These are phyloP conservation scores for Mycosarcoma maydis DNA, from an alignment of 1,284 basidiomycete species.

Conservation along the genomic window DNA sequence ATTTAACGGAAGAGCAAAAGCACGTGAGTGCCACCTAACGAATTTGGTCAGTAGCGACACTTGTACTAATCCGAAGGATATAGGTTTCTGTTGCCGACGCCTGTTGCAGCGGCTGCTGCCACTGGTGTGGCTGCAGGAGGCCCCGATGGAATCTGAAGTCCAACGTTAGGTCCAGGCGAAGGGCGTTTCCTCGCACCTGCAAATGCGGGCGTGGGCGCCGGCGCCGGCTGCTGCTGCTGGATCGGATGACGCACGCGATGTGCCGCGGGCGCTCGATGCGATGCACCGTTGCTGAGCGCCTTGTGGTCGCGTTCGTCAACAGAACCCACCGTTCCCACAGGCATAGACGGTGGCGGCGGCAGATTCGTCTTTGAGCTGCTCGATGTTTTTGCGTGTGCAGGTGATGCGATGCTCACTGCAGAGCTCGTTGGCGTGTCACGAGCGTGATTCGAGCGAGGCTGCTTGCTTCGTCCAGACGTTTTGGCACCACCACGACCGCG, in stretches of 20 bases:
- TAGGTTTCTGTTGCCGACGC: conserved; percentile 21
- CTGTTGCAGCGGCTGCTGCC: conserved; percentile 18
- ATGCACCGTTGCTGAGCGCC: conserved; percentile 18
- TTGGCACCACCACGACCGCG: conserved; percentile 27
- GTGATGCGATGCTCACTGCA: background rate
- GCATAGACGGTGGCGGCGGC: conserved; percentile 35
- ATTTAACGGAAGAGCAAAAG: too few species aligned
- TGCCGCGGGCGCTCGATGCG: background rate
- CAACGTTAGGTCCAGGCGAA: background rate
- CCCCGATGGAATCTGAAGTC: background rate
- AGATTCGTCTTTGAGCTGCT: conserved; percentile 16
- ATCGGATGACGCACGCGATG: background rate
- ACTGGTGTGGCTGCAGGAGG: conserved; percentile 31
- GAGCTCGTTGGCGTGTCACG: background rate
- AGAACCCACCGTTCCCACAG: background rate
- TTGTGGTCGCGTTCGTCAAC: conserved; percentile 21
- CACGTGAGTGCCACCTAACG: too few species aligned
- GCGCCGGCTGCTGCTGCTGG: background rate
- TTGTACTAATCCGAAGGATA: conserved; percentile 26
- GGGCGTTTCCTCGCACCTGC: background rate
- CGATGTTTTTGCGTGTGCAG: conserved; percentile 2
- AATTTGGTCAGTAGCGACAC: too few species aligned
- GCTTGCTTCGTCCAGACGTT: conserved; percentile 23
- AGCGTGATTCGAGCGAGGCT: conserved; percentile 18
- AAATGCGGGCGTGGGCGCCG: background rate